Evolutionary conservation across 306 rosid genomes (phyloP).

Genomic region (Quercus bicolor): DNA sequence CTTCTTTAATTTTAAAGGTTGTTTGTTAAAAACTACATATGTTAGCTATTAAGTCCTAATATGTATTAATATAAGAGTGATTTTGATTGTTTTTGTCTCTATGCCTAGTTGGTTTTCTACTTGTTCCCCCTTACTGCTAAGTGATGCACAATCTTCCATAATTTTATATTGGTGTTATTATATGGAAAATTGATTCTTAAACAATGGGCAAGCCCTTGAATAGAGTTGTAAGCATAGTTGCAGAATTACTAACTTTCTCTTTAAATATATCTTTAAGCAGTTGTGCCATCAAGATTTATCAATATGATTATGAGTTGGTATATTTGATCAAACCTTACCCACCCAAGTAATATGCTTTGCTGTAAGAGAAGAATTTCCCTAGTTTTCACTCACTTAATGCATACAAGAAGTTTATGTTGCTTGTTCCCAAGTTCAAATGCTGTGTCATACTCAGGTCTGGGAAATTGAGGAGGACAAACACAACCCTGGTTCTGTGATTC

Average conservation of each 20-base stretch:
- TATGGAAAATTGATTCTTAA: background rate
- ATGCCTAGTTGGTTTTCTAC: background rate
- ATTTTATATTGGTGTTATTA: background rate
- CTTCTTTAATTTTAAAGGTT: background rate
- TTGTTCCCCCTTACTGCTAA: background rate
- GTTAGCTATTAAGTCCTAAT: background rate
- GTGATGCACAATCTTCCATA: background rate
- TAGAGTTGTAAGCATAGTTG: background rate
- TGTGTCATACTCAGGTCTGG: conserved; percentile 63
- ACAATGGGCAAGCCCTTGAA: background rate
- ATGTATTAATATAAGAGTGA: background rate
- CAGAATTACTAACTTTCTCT: too few species aligned
- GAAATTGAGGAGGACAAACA: conserved; percentile 80
- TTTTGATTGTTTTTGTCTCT: background rate
- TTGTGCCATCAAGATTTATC: background rate
- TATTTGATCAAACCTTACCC: background rate
- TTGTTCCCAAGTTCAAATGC: background rate
- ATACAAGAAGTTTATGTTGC: background rate
- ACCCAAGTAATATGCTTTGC: background rate
- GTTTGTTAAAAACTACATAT: background rate
- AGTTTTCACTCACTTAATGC: background rate
- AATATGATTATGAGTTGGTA: background rate
- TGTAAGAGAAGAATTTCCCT: background rate
- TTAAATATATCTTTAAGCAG: background rate
- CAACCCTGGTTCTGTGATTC: conserved; percentile 81